A percentile compares a stretch with the other conserved stretches of the same genome.
These are phyloP conservation scores for Sphagnurus paluster DNA, from an alignment of 1,284 basidiomycete genomes.

Conservation along the genomic window DNA sequence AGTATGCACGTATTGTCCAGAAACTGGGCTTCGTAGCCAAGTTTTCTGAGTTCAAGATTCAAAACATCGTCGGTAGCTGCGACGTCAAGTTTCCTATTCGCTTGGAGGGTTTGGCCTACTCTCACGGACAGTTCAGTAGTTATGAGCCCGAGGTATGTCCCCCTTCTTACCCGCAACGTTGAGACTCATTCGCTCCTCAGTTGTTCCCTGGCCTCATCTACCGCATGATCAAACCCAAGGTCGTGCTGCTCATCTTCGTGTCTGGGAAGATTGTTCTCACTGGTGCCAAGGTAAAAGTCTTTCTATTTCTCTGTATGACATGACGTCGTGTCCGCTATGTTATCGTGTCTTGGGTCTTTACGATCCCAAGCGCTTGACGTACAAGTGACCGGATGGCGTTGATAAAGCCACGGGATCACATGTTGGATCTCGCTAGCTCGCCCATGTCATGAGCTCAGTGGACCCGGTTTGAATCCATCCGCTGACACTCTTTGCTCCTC, in stretches of 20 bases:
- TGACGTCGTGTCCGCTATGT: constrained; percentile 13
- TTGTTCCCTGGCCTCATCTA: constrained; percentile 99
- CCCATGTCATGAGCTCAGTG: constrained; percentile 30
- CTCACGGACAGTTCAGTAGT: constrained; percentile 97
- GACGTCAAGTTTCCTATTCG: constrained; percentile 99
- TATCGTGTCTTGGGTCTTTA: constrained; percentile 5
- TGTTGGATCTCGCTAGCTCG: constrained; percentile 15
- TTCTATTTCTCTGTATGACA: constrained; percentile 22
- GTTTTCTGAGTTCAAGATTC: constrained; percentile 99
- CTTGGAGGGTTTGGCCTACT: constrained; percentile 96
- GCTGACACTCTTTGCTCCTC: constrained; percentile 39
- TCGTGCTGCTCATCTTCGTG: constrained; percentile 97
- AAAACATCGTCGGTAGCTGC: constrained; percentile 98
- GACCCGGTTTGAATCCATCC: constrained; percentile 38
- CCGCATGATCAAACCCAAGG: constrained; percentile 99
- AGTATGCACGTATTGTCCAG: constrained; percentile 99
- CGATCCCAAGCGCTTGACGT: constrained; percentile 3
- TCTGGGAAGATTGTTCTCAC: constrained; percentile 99
- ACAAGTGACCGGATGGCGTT: constrained; percentile 5
- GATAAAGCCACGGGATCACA: constrained; percentile 10
- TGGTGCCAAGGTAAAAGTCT: constrained; percentile 86
- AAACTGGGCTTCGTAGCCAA: constrained; percentile 99
- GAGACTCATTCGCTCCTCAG: constrained; percentile 41
- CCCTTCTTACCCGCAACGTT: background rate
- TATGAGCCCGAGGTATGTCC: constrained; percentile 93